Evolutionary conservation across 2,329 filamentous ascomycete species (phyloP).

Genomic region (Xylariaceae sp.): DNA sequence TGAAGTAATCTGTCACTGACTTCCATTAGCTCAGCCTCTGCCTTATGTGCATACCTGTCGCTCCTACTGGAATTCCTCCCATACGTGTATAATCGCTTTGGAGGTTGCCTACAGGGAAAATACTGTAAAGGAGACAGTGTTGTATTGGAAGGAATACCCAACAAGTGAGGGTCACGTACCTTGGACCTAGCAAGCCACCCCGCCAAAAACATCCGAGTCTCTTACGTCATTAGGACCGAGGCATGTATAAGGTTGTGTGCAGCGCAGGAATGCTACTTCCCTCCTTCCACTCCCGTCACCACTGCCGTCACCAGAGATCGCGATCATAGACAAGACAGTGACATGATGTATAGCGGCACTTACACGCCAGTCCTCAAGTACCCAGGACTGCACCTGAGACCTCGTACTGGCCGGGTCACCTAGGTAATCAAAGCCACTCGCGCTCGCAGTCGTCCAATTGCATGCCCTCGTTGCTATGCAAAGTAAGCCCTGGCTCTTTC

Average conservation of each 20-base stretch:
- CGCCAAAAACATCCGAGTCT: constrained; percentile 10
- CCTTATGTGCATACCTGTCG: not conserved
- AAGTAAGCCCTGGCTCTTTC: no score
- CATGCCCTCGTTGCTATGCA: constrained; percentile 16
- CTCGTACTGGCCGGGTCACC: no score
- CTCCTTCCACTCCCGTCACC: not conserved
- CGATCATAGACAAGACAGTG: not conserved
- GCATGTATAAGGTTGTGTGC: no score
- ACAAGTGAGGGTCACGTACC: not conserved
- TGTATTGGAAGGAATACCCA: not conserved
- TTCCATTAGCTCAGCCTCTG: not conserved
- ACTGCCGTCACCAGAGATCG: constrained; percentile 12
- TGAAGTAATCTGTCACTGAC: not conserved
- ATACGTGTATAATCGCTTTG: not conserved
- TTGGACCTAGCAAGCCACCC: not conserved
- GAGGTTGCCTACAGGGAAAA: not conserved
- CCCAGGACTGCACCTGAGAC: no score
- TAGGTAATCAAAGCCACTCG: no score
- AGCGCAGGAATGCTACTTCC: not conserved
- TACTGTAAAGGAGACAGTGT: constrained; percentile 1
- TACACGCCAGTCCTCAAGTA: not conserved
- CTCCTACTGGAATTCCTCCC: not conserved
- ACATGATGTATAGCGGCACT: constrained; percentile 10
- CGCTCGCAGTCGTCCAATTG: constrained; percentile 1
- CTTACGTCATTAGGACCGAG: constrained; percentile 20